These are phyloP conservation scores for Fraxinus velutina DNA, from an alignment of 305 asterid genomes.

Conservation along the genomic window DNA sequence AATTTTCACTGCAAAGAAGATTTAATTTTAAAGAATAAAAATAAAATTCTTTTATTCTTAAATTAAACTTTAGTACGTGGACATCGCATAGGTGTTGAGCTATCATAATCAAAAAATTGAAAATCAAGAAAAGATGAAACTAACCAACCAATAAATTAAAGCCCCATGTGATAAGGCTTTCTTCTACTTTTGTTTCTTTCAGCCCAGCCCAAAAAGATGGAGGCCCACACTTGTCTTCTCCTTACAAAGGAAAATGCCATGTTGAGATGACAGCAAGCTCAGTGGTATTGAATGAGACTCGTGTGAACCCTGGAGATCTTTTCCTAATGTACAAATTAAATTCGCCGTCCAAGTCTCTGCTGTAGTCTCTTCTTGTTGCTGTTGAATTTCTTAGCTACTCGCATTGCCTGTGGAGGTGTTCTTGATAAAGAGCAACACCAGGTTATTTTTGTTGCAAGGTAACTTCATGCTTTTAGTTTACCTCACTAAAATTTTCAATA, in stretches of 20 bases:
- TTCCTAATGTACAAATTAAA: background rate
- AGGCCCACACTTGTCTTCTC: conserved; percentile 15
- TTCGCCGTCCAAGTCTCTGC: conserved; percentile 22
- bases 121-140: background rate
- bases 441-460: conserved; percentile 6
- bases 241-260: background rate
- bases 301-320: conserved; percentile 30
- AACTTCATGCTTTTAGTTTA: conserved; percentile 18
- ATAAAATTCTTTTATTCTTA: background rate
- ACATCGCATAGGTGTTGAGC: background rate
- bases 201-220: conserved; percentile 3
- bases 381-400: background rate
- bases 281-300: conserved; percentile 31
- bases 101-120: background rate
- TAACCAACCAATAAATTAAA: conserved; percentile 14
- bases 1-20: background rate
- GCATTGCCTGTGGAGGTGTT: conserved; percentile 5
- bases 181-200: background rate
- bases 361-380: background rate
- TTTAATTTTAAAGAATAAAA: background rate
- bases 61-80: background rate
- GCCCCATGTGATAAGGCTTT: conserved; percentile 29
- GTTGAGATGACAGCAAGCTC: background rate
- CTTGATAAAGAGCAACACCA: conserved; percentile 18
- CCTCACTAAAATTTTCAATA: background rate